Percentiles rank a stretch among this genome's conserved stretches.
phyloP scores from a whole-genome alignment of 2,329 filamentous ascomycete genomes.

The Cadophora gregata region DNA sequence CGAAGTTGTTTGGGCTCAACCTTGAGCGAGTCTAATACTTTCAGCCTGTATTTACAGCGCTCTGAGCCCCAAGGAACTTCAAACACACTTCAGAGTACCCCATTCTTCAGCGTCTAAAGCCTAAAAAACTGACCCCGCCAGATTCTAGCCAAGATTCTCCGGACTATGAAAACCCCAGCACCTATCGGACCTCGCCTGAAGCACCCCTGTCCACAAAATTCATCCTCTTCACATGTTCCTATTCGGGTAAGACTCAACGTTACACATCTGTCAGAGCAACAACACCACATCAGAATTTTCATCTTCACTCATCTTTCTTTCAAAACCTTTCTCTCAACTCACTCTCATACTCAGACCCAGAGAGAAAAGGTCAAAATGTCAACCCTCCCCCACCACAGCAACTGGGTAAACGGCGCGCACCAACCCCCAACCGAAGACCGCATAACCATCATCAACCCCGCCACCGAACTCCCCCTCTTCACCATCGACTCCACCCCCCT shows the following conservation, averaged over 20 bases:
- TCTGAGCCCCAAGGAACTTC: neutral
- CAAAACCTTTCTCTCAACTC: neutral
- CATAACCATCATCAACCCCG: constrained; percentile 34
- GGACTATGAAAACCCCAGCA: neutral
- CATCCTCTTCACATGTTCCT: constrained; percentile 10
- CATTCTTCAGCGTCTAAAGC: neutral
- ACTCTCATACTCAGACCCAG: neutral
- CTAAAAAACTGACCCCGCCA: neutral
- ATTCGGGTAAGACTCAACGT: constrained; percentile 15
- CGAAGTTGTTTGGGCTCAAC: no score
- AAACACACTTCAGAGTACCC: neutral
- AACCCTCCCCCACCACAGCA: constrained; percentile 23
- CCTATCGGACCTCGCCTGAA: constrained; percentile 9
- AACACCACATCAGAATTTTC: neutral
- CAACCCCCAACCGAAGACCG: constrained; percentile 22
- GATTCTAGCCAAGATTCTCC: neutral
- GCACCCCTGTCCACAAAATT: neutral
- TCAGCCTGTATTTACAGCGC: neutral
- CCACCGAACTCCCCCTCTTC: constrained; percentile 30
- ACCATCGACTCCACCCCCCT: constrained; percentile 34
- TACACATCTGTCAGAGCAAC: constrained; percentile 5
- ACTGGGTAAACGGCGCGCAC: constrained; percentile 35
- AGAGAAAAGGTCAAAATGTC: constrained; percentile 6
- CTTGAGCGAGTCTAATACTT: neutral
- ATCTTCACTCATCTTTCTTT: neutral